phyloP scores from a whole-genome alignment of 2,329 filamentous ascomycete species.

The Domatiomyces globalis region DNA sequence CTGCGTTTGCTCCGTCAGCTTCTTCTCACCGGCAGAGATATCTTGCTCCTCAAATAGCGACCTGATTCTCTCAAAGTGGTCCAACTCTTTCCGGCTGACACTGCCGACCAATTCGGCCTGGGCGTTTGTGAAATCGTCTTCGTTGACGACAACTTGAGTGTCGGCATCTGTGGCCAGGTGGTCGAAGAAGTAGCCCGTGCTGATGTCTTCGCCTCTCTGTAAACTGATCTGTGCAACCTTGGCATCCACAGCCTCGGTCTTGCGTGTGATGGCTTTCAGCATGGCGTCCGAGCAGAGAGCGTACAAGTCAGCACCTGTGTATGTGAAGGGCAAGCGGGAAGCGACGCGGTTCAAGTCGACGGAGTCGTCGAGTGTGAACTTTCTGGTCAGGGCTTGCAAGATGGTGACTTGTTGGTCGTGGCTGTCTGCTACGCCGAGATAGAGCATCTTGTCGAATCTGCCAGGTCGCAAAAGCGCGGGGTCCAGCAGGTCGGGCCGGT shows the following conservation, averaged over 20 bases:
- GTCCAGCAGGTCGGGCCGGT: slow-evolving; percentile 83
- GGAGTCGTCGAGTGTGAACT: slow-evolving; percentile 72
- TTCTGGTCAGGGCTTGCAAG: slow-evolving; percentile 81
- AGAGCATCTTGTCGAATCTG: slow-evolving; percentile 96
- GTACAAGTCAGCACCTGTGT: slow-evolving; percentile 95
- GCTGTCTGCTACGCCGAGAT: slow-evolving; percentile 88
- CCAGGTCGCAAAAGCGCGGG: slow-evolving; percentile 78
- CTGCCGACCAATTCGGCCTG: slow-evolving; percentile 78
- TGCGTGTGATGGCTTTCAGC: slow-evolving; percentile 93
- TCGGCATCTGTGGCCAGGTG: slow-evolving; percentile 74
- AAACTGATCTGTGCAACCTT: slow-evolving; percentile 54
- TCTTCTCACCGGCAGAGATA: slow-evolving; percentile 19
- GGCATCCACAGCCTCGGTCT: slow-evolving; percentile 67
- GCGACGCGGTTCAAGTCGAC: slow-evolving; percentile 65
- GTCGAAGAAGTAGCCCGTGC: slow-evolving; percentile 91
- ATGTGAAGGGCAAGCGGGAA: slow-evolving; percentile 73
- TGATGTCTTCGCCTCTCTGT: slow-evolving; percentile 39
- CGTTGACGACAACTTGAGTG: slow-evolving; percentile 71
- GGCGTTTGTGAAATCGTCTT: slow-evolving; percentile 73
- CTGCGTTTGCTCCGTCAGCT: slow-evolving; percentile 17
- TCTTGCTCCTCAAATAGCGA: slow-evolving; percentile 57
- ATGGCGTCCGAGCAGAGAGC: slow-evolving; percentile 95
- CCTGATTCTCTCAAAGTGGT: slow-evolving; percentile 78
- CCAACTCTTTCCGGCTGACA: slow-evolving; percentile 80
- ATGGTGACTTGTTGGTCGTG: slow-evolving; percentile 94